Evolutionary conservation across 177 flowering plant genomes (phyloP).

Genomic region (Vitis hybrid): DNA sequence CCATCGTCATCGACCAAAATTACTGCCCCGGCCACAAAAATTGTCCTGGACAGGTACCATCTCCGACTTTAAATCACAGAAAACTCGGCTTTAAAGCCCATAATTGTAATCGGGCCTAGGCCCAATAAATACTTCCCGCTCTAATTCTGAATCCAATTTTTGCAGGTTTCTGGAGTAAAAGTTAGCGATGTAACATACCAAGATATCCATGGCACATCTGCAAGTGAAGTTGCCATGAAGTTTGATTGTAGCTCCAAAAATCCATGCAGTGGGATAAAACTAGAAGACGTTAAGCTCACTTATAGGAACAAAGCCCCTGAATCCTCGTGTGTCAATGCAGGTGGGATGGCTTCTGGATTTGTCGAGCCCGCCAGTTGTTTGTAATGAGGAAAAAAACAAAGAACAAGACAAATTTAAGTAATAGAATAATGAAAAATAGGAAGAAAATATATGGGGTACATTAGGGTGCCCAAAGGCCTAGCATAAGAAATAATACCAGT

Average conservation of each 20-base stretch:
- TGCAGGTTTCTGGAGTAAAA: conserved; percentile 51
- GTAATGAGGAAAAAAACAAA: conserved; percentile 5
- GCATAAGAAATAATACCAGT: too few species aligned
- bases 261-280: conserved; percentile 47
- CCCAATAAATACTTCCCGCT: too few species aligned
- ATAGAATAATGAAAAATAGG: too few species aligned
- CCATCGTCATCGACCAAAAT: conserved; percentile 63
- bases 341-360: conserved; percentile 35
- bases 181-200: conserved; percentile 49
- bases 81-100: too few species aligned
- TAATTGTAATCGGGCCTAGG: too few species aligned
- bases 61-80: not conserved
- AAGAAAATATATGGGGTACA: too few species aligned
- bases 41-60: conserved; percentile 53
- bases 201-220: conserved; percentile 58
- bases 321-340: conserved; percentile 46
- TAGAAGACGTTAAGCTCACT: conserved; percentile 53
- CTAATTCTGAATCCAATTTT: too few species aligned
- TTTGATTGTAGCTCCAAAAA: conserved; percentile 48
- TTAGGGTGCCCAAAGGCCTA: too few species aligned
- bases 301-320: conserved; percentile 35
- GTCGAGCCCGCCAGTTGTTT: conserved; percentile 48
- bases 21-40: conserved; percentile 47
- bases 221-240: conserved; percentile 49
- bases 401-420: too few species aligned